phyloP scores from a whole-genome alignment of 1,284 basidiomycete genomes.

The Ceratobasidium sp. region DNA sequence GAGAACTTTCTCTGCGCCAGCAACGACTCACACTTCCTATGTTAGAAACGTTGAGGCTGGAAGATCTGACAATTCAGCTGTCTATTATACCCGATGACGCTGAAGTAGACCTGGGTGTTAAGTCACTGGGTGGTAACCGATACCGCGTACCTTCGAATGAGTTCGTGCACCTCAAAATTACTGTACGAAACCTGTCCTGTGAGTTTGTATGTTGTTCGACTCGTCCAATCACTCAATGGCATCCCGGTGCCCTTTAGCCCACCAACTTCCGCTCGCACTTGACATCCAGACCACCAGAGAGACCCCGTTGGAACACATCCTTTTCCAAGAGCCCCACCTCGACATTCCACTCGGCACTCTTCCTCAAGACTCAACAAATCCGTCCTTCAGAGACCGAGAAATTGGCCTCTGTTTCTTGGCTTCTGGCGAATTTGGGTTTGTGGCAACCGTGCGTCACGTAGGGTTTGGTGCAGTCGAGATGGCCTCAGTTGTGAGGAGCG shows the following conservation, averaged over 20 bases:
- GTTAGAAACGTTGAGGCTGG: constrained; percentile 70
- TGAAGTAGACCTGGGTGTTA: constrained; percentile 5
- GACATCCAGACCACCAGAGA: constrained; percentile 26
- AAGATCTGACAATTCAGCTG: constrained; percentile 33
- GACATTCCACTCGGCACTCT: constrained; percentile 28
- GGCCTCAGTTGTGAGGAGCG: constrained; percentile 12
- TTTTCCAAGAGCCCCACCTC: constrained; percentile 39
- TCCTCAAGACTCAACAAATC: background rate
- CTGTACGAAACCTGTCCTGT: constrained; percentile 19
- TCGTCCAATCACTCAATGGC: background rate
- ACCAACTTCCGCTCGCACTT: constrained; percentile 27
- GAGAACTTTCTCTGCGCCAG: constrained; percentile 79
- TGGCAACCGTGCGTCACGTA: constrained; percentile 30
- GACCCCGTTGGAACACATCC: constrained; percentile 29
- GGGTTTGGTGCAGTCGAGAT: constrained; percentile 26
- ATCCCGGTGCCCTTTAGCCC: background rate
- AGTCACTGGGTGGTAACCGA: background rate
- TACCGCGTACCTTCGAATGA: constrained; percentile 38
- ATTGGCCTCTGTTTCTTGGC: constrained; percentile 36
- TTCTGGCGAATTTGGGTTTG: constrained; percentile 26
- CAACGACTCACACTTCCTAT: constrained; percentile 82
- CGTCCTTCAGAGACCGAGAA: constrained; percentile 1
- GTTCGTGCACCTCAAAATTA: constrained; percentile 18
- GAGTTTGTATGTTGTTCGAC: background rate
- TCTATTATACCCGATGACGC: constrained; percentile 17